These are phyloP conservation scores for Rheum nobile DNA, from an alignment of 148 eudicot genomes.

Conservation along the genomic window DNA sequence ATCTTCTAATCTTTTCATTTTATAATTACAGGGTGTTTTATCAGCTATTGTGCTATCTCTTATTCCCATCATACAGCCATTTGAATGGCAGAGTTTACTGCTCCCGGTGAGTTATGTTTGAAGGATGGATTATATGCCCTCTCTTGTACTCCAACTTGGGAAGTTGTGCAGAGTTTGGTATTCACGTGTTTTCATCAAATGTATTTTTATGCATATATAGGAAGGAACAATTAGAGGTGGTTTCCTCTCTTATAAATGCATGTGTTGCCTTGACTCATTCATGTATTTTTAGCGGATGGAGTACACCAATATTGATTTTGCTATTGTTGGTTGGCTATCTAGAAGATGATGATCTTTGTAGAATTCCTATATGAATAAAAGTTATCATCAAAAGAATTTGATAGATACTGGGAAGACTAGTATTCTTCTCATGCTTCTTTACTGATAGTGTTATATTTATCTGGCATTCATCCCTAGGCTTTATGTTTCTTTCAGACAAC, in stretches of 20 bases:
- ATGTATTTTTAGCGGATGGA: not conserved
- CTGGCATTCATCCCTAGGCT: not conserved
- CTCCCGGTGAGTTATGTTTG: conserved; percentile 59
- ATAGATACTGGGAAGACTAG: not conserved
- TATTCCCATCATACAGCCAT: conserved; percentile 80
- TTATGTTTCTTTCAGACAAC: not conserved
- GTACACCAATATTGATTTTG: not conserved
- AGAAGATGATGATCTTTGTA: not conserved
- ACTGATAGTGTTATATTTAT: not conserved
- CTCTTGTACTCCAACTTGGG: not conserved
- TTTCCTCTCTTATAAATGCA: not conserved
- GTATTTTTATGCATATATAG: too few species aligned
- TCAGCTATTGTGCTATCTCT: conserved; percentile 72
- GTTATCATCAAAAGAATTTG: not conserved
- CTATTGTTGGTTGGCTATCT: not conserved
- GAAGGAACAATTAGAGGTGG: not conserved
- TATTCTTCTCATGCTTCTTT: not conserved
- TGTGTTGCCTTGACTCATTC: not conserved
- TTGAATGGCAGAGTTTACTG: conserved; percentile 95
- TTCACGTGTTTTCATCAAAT: not conserved
- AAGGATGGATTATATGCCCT: not conserved
- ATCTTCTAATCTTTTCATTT: conserved; percentile 10
- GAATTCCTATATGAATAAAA: not conserved
- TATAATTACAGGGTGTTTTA: conserved; percentile 61
- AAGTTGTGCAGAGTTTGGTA: not conserved